Evolutionary conservation across 176 grass and related monocot genomes (phyloP).

Genomic region (Tillandsia fasciculata): DNA sequence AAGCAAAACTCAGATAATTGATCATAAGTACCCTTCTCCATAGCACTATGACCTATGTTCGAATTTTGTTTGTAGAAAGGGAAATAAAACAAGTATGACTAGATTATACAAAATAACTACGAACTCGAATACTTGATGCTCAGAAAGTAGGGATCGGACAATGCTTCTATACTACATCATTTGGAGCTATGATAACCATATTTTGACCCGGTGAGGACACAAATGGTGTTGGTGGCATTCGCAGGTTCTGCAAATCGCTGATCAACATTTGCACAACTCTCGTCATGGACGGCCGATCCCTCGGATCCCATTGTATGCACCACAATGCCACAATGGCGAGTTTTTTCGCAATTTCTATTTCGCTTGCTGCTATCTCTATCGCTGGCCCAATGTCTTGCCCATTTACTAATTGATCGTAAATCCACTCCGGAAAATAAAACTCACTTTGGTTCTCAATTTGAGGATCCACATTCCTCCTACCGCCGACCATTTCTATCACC

Average conservation of each 20-base stretch:
- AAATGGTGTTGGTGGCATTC: conserved; percentile 13
- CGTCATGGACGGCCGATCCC: conserved; percentile 19
- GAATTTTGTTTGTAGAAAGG: too few relatives aligned
- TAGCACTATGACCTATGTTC: too few relatives aligned
- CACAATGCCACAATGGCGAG: not conserved
- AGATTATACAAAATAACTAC: too few relatives aligned
- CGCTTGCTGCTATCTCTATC: not conserved
- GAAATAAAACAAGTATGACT: too few relatives aligned
- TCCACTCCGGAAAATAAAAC: conserved; percentile 8
- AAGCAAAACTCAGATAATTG: too few relatives aligned
- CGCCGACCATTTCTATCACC: conserved; percentile 5
- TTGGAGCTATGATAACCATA: not conserved
- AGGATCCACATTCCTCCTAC: not conserved
- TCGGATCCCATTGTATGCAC: conserved; percentile 31
- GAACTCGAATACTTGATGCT: too few relatives aligned
- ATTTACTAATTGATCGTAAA: not conserved
- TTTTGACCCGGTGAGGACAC: conserved; percentile 1
- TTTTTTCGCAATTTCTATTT: conserved; percentile 1
- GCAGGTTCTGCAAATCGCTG: conserved; percentile 4
- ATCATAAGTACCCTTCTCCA: too few relatives aligned
- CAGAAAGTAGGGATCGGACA: too few relatives aligned
- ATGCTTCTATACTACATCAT: not conserved
- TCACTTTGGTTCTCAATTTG: not conserved
- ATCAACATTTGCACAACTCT: conserved; percentile 26
- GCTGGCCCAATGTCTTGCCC: not conserved